These are phyloP conservation scores for Suillus hirtellus DNA, from an alignment of 768 basidiomycete genomes.

Conservation along the genomic window DNA sequence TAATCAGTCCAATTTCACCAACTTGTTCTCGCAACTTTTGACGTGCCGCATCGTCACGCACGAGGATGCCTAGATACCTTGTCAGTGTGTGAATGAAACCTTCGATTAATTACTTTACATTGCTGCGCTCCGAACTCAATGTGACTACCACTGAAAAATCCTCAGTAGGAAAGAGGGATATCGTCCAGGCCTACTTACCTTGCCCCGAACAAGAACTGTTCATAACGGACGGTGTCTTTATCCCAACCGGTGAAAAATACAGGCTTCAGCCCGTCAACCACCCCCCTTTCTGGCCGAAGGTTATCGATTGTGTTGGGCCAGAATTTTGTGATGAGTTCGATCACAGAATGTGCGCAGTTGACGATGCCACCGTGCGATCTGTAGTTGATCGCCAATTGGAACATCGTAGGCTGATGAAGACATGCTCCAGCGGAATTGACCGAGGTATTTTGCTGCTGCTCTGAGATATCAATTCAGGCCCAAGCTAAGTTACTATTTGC, in stretches of 20 bases:
- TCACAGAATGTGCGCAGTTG: slow-evolving; percentile 64
- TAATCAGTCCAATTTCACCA: slow-evolving; percentile 57
- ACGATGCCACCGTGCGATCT: slow-evolving; percentile 75
- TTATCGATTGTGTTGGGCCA: slow-evolving; percentile 68
- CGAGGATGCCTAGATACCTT: slow-evolving; percentile 56
- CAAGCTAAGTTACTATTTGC: not conserved
- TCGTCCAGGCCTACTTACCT: slow-evolving; percentile 34
- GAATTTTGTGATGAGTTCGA: slow-evolving; percentile 59
- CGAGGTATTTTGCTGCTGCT: slow-evolving; percentile 24
- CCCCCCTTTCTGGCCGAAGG: slow-evolving; percentile 55
- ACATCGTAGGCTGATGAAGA: slow-evolving; percentile 37
- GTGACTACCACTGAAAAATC: slow-evolving; percentile 38
- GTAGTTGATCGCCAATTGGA: slow-evolving; percentile 66
- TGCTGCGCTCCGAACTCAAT: slow-evolving; percentile 67
- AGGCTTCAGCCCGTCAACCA: slow-evolving; percentile 55
- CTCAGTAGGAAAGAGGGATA: slow-evolving; percentile 15
- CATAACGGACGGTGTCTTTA: slow-evolving; percentile 41
- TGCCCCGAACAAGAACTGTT: slow-evolving; percentile 58
- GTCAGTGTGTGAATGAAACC: not conserved
- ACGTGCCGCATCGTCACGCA: slow-evolving; percentile 58
- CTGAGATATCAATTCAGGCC: not conserved
- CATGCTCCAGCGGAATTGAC: slow-evolving; percentile 17
- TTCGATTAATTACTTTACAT: slow-evolving; percentile 39
- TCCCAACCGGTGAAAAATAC: slow-evolving; percentile 56
- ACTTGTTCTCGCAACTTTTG: slow-evolving; percentile 49